Percentiles rank a stretch among this genome's conserved stretches.
Conservation (phyloP, 345 rosid genomes). For the Rubroshorea leprosula region DNA sequence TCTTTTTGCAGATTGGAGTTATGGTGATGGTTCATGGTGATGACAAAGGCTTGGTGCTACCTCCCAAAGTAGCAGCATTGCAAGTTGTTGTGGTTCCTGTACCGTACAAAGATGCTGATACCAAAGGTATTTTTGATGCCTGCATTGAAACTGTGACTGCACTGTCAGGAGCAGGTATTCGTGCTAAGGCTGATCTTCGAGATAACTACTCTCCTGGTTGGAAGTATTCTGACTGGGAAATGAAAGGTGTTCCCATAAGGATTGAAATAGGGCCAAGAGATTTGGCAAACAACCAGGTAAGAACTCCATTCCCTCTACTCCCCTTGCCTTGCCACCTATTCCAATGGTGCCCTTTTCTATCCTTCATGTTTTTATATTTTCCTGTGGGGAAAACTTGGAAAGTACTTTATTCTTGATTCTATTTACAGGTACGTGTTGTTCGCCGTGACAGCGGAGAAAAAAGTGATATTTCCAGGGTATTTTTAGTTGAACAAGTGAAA, state of each 20-base stretch:
- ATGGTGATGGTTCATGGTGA: constrained; percentile 99
- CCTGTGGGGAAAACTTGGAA: background rate
- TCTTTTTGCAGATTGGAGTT: constrained; percentile 64
- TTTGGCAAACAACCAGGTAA: constrained; percentile 38
- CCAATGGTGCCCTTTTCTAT: background rate
- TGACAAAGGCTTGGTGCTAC: constrained; percentile 73
- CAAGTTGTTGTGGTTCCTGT: constrained; percentile 90
- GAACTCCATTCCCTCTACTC: background rate
- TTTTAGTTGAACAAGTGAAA: constrained; percentile 55
- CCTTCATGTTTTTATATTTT: background rate
- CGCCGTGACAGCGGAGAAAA: constrained; percentile 78
- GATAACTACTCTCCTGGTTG: constrained; percentile 97
- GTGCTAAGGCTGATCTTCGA: constrained; percentile 71
- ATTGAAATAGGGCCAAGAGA: constrained; percentile 96
- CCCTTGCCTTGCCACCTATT: background rate
- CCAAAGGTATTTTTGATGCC: constrained; percentile 78
- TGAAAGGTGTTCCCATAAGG: constrained; percentile 96
- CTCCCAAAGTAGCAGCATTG: constrained; percentile 84
- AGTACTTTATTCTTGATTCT: constrained; percentile 9
- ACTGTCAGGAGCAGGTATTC: constrained; percentile 63
- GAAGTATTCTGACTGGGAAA: constrained; percentile 98
- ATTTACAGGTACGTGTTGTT: constrained; percentile 71
- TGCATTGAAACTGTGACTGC: constrained; percentile 65
- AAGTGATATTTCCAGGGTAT: constrained; percentile 49
- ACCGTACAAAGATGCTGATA: constrained; percentile 91